These are phyloP conservation scores for Thermomucor indicae-seudaticae DNA, from an alignment of 371 early-diverging fungal species.

Conservation along the genomic window DNA sequence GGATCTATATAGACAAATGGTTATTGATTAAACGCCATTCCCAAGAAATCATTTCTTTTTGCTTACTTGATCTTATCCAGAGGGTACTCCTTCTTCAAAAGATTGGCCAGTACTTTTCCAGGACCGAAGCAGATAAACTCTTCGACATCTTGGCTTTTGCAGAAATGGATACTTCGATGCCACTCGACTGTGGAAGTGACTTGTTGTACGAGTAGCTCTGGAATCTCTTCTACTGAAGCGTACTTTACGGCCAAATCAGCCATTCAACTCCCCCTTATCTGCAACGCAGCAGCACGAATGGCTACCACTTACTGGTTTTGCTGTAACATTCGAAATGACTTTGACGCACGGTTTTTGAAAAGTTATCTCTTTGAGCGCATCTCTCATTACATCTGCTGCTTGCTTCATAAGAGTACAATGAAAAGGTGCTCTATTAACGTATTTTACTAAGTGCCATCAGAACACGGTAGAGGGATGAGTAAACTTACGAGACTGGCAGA, in stretches of 20 bases:
- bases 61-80: conserved; percentile 64
- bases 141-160: conserved; percentile 70
- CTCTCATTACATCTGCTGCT: conserved; percentile 74
- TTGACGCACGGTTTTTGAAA: conserved; percentile 63
- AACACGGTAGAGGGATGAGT: neutral
- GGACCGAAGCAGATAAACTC: conserved; percentile 89
- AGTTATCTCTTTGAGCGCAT: conserved; percentile 59
- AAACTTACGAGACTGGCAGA: conserved; percentile 84
- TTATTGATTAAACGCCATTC: neutral
- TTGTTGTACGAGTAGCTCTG: conserved; percentile 69
- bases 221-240: conserved; percentile 55
- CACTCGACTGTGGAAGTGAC: conserved; percentile 87
- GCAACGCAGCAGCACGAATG: too few relatives aligned
- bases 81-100: conserved; percentile 86
- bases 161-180: conserved; percentile 79
- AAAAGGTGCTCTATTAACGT: conserved; percentile 77
- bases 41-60: neutral
- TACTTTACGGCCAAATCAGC: conserved; percentile 18
- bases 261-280: neutral
- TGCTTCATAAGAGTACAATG: conserved; percentile 89
- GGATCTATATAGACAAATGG: conserved; percentile 9
- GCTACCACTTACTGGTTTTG: conserved; percentile 63
- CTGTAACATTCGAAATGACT: conserved; percentile 91
- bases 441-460: neutral
- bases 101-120: conserved; percentile 81